Evolutionary conservation across 495 filamentous ascomycete genomes (phyloP).

Genomic region (Cercophora sp.): DNA sequence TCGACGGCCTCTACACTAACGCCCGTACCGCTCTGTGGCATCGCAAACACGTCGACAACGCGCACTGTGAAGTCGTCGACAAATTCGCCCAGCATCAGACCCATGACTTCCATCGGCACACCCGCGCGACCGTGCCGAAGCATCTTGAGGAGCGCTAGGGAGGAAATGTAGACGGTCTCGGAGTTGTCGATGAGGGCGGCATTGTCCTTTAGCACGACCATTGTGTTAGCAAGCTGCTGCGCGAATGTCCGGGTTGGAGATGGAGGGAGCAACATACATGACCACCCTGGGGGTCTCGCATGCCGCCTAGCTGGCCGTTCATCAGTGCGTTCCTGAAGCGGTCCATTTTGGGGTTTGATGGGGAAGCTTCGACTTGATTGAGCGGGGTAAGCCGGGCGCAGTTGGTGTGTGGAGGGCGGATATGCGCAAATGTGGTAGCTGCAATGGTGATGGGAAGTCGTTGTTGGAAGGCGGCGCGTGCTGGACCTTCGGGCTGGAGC

Average conservation of each 20-base stretch:
- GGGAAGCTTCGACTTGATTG: background rate
- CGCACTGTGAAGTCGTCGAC: conserved; percentile 98
- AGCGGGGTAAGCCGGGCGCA: background rate
- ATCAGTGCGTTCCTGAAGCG: conserved; percentile 80
- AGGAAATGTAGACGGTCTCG: conserved; percentile 98
- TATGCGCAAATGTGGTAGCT: conserved; percentile 1
- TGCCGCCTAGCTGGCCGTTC: conserved; percentile 73
- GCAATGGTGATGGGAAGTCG: background rate
- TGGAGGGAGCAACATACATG: no score
- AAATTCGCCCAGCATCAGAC: conserved; percentile 96
- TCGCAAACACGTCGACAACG: conserved; percentile 97
- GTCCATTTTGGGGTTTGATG: conserved; percentile 57
- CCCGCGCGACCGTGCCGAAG: conserved; percentile 92
- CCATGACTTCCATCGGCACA: conserved; percentile 99
- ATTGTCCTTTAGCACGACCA: conserved; percentile 61
- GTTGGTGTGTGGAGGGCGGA: background rate
- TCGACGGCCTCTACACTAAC: conserved; percentile 98
- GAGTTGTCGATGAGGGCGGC: conserved; percentile 93
- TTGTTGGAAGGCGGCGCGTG: conserved; percentile 3
- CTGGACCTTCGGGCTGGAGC: conserved; percentile 2
- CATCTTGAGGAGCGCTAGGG: conserved; percentile 96
- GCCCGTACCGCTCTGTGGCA: conserved; percentile 98
- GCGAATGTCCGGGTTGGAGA: background rate
- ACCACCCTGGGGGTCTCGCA: no score
- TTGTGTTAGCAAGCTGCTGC: background rate